These are phyloP conservation scores for Trapa bicornis DNA, from an alignment of 345 rosid species.

Conservation along the genomic window DNA sequence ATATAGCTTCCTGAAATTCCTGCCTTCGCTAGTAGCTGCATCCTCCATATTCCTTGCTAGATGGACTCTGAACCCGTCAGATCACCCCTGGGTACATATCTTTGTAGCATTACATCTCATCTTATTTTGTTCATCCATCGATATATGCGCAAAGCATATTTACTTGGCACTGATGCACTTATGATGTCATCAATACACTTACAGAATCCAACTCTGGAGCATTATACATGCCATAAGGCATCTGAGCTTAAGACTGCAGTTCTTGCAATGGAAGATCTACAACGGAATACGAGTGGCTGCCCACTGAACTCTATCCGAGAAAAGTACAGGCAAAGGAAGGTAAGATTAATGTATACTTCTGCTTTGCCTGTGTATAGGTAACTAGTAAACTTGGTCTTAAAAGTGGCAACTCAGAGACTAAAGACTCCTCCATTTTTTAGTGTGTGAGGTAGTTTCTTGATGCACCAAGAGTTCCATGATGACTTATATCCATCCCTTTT, in stretches of 20 bases:
- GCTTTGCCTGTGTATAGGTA: no score
- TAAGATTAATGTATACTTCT: slow-evolving; percentile 10
- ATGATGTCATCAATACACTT: not conserved
- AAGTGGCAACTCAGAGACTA: no score
- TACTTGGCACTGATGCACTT: not conserved
- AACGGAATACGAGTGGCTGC: slow-evolving; percentile 49
- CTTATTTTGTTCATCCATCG: not conserved
- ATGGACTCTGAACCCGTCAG: slow-evolving; percentile 81
- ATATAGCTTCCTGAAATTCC: slow-evolving; percentile 55
- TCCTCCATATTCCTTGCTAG: slow-evolving; percentile 82
- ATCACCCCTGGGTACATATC: slow-evolving; percentile 75
- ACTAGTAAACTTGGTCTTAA: no score
- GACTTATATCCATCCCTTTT: no score
- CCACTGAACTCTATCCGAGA: slow-evolving; percentile 54
- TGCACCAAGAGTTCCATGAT: no score
- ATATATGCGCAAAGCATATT: not conserved
- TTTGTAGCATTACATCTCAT: not conserved
- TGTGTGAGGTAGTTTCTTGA: no score
- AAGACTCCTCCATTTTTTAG: not conserved
- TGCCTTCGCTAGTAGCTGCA: slow-evolving; percentile 79
- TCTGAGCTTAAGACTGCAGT: slow-evolving; percentile 50
- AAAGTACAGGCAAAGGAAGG: slow-evolving; percentile 74
- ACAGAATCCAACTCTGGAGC: slow-evolving; percentile 82
- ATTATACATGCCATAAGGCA: slow-evolving; percentile 59
- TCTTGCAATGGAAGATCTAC: slow-evolving; percentile 70